Evolutionary conservation across 805 yeast species (phyloP), one percentile per base, ranked within the genome.

Genomic region (Candida gorgasii): DNA sequence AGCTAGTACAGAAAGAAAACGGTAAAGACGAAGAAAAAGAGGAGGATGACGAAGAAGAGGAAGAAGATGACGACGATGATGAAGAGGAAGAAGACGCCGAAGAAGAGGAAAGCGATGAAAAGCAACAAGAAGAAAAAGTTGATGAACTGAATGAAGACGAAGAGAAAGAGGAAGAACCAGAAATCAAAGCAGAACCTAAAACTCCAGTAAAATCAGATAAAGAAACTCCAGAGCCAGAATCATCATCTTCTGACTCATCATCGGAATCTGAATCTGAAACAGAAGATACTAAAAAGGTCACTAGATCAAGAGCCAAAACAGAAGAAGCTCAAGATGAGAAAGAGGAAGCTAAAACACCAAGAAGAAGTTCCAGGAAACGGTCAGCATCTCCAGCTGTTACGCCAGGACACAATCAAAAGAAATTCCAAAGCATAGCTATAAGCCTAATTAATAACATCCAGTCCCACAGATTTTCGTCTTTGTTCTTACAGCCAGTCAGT

Each of bases 401-500:
- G 3, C 43, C 48, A 18, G 35, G 49, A 9, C 57, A 65, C 34
- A 71, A 69, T 43, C 46, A 46, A 17, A 80, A 82, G 54, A 69
- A 80, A 48, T 81, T 86, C 60, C 85, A 79, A 49, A 66, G 74
- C 16, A 67, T 83, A 14, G 83, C 88, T 0, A 65, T 74, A 6
- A 85, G 83, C 34, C 65, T 87, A 23, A 62, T 87, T 36, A 71
- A 78, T 13, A 82, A 82, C 46, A 79, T 86, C 7, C 75, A 83
- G 28, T 80, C 87, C 1, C 84, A 85, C 58, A 69, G 87, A 44
- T 83, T 77, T 53, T 86, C 93, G 0, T 81, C 89, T 0, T 82
- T 86, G 43, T 87, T 87, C 57, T 57, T 84, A 28, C 78, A 75
- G 40, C 88, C 93, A 0, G 93, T 87, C 12, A 76, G 74, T 48